Evolutionary conservation across 169 alveolate genomes (phyloP), one percentile per base, ranked within the genome.

Genomic region (Plasmodium berghei): DNA sequence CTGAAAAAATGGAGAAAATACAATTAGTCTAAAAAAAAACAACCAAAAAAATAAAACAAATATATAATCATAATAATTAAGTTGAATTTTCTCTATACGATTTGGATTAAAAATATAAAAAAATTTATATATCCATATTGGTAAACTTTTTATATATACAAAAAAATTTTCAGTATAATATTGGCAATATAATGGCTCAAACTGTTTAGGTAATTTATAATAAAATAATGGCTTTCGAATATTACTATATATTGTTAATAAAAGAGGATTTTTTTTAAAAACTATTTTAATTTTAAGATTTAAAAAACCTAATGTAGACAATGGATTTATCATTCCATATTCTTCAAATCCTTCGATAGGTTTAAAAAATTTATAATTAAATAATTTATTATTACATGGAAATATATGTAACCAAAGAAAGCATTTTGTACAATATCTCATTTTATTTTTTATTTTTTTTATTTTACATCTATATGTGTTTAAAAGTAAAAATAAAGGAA

Each of bases 271-370:
- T 28, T 55, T 66, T 12, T 86, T 71, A 74, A 89, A 87, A 46
- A 86, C 48, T n/a, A 93, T 69, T 69, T 89, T 87, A 5, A 93
- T 87, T 58, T 92, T 34, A 6, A 93, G 77, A 66, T 72, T 71
- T 34, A 93, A 74, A 75, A 86, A 93, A n/a, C 96, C 96, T 9
- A 89, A 88, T 12, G 93, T 70, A 34, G 89, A 88, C 42, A 83
- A 66, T 16, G 96, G 96, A 64, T 86, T 72, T 52, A 75, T 69
- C 96, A 93, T 93, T 5, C 96, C 96, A 72, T 89, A 93, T 70
- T 74, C 89, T 55, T 93, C 94, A 73, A 87, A 92, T 12, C 96
- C 96, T 64, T 87, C 91, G 6, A 88, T 67, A 18, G 96, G 96
- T 12, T 93, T 74, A 61, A 93, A 72, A 58, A 87, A 93, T 77